Base-by-base conservation (phyloP, 1,284 basidiomycete species). In the Irpex sp. region DNA sequence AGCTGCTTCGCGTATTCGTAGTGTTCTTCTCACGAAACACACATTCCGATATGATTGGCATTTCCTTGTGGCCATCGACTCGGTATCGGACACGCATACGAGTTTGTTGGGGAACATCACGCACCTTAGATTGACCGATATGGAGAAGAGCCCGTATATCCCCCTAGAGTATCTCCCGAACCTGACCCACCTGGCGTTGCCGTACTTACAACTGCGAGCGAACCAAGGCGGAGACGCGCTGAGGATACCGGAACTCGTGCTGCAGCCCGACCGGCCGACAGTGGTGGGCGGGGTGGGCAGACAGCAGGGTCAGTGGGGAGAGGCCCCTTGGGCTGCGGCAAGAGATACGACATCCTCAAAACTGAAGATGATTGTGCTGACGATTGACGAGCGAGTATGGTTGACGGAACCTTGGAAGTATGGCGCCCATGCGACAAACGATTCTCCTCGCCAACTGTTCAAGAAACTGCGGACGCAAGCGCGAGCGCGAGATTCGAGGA, bases 101-200 rank as follows among this genome's bases (percentile, higher is more conserved):
- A 54, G 52, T 36, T 45, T 69, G 33, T 61, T 71, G 39, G 61
- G 67, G 21, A 69, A 68, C 60, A 68, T 72, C 61, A 70, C 69
- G n/a, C 67, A 68, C 42, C 64, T 72, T 14, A 68, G 65, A 35
- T 60, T 72, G 49, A 64, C 66, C 52, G 65, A 67, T 60, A 66
- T 71, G 67, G 61, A 61, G 49, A 56, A 68, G 53, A 67, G 65
- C 5, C 47, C 65, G 4, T 71, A 68, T 62, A 60, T 66, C 10
- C 71, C 71, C 6, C 64, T 71, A 53, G 67, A 65, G 58, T 64
- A 67, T 49, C 66, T 72, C 6, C 66, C 68, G 9, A 67, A 67
- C 57, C 69, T 72, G 35, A 72, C 69, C 0, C 68, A 72, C 54
- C 64, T 72, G 19, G 71, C 71, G 2, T 56, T 72, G 36, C 69